Evolutionary conservation across 2,329 filamentous ascomycete genomes (phyloP).

Genomic region (Pseudogymnoascus verrucosus): DNA sequence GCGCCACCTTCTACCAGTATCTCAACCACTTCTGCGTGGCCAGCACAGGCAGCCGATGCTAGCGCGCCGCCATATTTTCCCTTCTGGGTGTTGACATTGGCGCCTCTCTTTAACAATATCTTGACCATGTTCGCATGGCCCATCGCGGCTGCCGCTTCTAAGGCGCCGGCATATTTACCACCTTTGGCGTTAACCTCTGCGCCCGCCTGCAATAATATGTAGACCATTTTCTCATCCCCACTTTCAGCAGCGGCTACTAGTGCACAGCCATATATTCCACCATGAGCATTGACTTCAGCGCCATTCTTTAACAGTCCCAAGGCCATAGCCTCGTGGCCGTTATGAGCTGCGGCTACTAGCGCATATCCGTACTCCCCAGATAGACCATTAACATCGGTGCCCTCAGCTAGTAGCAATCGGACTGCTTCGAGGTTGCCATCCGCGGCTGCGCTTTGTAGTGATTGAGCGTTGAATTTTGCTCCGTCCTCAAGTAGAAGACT

Average conservation of each 20-base stretch:
- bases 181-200: not conserved
- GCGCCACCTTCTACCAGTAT: constrained; percentile 16
- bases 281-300: not conserved
- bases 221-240: not conserved
- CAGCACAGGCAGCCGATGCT: not conserved
- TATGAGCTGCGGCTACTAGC: not conserved
- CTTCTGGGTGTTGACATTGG: not conserved
- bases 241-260: not conserved
- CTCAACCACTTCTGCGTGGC: constrained; percentile 29
- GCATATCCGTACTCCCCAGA: not conserved
- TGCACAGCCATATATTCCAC: not conserved
- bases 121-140: not conserved
- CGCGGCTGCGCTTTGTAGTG: not conserved
- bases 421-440: not conserved
- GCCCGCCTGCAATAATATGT: not conserved
- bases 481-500: not conserved
- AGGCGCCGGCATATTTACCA: not conserved
- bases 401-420: not conserved
- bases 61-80: not conserved
- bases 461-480: not conserved
- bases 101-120: not conserved
- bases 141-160: not conserved
- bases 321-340: not conserved
- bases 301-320: not conserved
- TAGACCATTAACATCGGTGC: not conserved